Percentiles rank a stretch among this genome's conserved stretches.
Conservation (phyloP, 768 basidiomycete genomes). For the Boletales sp. region DNA sequence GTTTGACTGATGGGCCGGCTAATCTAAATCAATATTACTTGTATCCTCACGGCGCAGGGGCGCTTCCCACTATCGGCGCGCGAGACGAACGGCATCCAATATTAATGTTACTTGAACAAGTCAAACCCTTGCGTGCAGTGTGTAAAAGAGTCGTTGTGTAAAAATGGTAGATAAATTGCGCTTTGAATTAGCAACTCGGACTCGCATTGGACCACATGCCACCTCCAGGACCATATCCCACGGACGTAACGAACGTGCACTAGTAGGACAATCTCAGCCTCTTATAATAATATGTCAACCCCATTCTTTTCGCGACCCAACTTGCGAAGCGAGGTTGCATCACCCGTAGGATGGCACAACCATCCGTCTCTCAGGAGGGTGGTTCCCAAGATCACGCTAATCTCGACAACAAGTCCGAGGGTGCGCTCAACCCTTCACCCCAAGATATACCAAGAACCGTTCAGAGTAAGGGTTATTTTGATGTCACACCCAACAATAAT, state of each 20-base stretch:
- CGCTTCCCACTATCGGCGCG: neutral
- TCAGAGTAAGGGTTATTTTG: slow-evolving; percentile 8
- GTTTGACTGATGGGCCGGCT: neutral
- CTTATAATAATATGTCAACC: slow-evolving; percentile 1
- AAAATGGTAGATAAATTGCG: neutral
- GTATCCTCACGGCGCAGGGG: neutral
- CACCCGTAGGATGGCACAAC: slow-evolving; percentile 6
- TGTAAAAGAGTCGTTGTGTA: neutral
- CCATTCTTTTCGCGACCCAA: neutral
- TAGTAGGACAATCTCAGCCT: neutral
- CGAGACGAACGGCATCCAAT: neutral
- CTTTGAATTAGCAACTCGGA: neutral
- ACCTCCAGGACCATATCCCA: neutral
- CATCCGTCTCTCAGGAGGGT: neutral
- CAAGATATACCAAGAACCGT: neutral
- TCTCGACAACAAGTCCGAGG: neutral
- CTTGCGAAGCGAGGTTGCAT: neutral
- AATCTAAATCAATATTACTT: neutral
- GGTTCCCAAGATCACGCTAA: slow-evolving; percentile 3
- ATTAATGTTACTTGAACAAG: neutral
- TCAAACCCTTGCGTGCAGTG: too few species aligned
- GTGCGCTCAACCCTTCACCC: neutral
- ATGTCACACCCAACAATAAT: neutral
- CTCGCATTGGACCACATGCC: too few species aligned
- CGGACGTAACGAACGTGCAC: slow-evolving; percentile 15